Evolutionary conservation across 768 basidiomycete species (phyloP), one percentile per base, ranked within the genome.

Genomic region (Boletus tylopilopsis): DNA sequence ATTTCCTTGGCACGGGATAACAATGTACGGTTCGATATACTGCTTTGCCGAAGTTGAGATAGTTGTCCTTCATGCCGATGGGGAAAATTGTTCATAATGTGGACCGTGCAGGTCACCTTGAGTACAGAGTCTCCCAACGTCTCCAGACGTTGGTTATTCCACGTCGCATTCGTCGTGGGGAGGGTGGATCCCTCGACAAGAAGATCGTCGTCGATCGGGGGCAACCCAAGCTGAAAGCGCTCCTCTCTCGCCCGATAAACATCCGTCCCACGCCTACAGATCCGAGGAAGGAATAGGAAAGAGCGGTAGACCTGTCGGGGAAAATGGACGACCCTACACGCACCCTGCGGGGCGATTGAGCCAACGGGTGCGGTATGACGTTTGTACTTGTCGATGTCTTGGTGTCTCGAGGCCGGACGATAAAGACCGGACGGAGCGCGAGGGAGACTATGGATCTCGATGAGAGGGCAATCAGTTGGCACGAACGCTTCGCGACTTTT

Each of bases 111-210:
- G 42, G 82, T 79, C 22, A 94, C 67, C 59, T 92, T 85, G 36
- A 92, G 73, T 1, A 92, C 88, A 0, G 85, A 80, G 60, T 95
- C 93, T 9, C 93, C 93, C 7, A 94, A 72, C 0, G 90, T 93
- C 64, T 95, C 93, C 47, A 94, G 64, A 1, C 89, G 81, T 59
- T 95, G 90, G 54, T 94, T 94, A 66, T 77, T 89, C 69, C 80
- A 90, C 9, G 78, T 76, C 7, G 80, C 76, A 29, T 61, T 62
- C 6, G 85, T 76, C 30, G 75, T 74, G 1, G 92, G 93, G 11
- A 91, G 70, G 2, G 89, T 91, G 21, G 89, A 75, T 6, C 88
- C 89, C 61, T 92, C 84, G 2, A 83, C 73, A 38, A 92, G 73
- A 7, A 80, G 71, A 34, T 80, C 71, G 30, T 78, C 75, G 2